Percentiles rank a stretch among this genome's conserved stretches.
Conservation (phyloP, 306 rosid genomes). For the Myrica gale region DNA sequence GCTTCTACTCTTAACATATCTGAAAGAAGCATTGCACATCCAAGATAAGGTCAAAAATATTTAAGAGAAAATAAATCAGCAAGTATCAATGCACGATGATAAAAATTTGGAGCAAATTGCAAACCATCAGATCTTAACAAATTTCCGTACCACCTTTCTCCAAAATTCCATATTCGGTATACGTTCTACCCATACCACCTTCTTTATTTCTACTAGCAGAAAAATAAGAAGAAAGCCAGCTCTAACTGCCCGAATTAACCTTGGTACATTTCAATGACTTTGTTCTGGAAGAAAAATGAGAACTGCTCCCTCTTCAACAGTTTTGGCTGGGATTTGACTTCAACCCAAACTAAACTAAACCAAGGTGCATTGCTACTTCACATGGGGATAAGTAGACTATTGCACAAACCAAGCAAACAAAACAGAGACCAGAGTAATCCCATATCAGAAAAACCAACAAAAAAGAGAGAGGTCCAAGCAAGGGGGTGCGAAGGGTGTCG, state of each 20-base stretch:
- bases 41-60: constrained; percentile 20
- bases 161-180: background rate
- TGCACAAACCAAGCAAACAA: background rate
- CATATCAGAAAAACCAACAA: no score
- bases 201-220: background rate
- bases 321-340: background rate
- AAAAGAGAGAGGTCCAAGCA: background rate
- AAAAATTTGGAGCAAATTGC: background rate
- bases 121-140: background rate
- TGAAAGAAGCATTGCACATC: constrained; percentile 32
- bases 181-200: background rate
- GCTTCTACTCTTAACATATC: constrained; percentile 72
- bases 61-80: background rate
- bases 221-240: background rate
- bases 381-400: background rate
- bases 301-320: background rate
- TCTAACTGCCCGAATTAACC: background rate
- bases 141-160: background rate
- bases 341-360: background rate
- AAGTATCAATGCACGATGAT: background rate
- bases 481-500: no score
- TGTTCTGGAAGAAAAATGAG: background rate
- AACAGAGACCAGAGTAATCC: background rate
- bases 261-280: background rate
- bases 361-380: background rate